phyloP scores from a whole-genome alignment of 2,329 filamentous ascomycete genomes.

The Myriangium duriaei region DNA sequence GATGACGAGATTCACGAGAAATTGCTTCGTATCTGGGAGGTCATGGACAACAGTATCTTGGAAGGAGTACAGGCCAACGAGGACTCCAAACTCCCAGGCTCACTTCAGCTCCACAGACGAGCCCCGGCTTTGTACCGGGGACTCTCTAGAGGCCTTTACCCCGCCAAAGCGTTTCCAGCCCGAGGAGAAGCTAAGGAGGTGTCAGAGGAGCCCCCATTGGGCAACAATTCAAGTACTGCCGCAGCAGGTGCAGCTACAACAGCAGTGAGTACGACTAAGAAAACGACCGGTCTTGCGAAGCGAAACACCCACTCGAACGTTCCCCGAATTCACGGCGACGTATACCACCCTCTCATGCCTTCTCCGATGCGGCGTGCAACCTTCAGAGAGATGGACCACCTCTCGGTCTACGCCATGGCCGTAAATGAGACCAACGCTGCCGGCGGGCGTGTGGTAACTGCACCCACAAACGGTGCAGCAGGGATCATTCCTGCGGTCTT shows the following conservation, averaged over 20 bases:
- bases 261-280: not conserved
- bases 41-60: slow-evolving; percentile 41
- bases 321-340: slow-evolving; percentile 30
- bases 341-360: slow-evolving; percentile 36
- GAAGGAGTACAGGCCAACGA: slow-evolving; percentile 37
- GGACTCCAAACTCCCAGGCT: slow-evolving; percentile 33
- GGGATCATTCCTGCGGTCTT: slow-evolving; percentile 41
- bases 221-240: not conserved
- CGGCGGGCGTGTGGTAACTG: slow-evolving; percentile 39
- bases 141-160: slow-evolving; percentile 36
- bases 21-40: slow-evolving; percentile 38
- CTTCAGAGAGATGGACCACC: slow-evolving; percentile 40
- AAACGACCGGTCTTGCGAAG: not conserved
- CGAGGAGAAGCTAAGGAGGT: slow-evolving; percentile 10
- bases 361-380: slow-evolving; percentile 35
- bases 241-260: not conserved
- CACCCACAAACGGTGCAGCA: slow-evolving; percentile 40
- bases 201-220: not conserved
- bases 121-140: slow-evolving; percentile 35
- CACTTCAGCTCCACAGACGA: slow-evolving; percentile 36
- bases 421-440: slow-evolving; percentile 43
- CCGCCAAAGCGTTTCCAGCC: slow-evolving; percentile 28
- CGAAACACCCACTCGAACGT: not conserved
- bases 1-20: slow-evolving; percentile 39
- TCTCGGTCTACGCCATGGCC: slow-evolving; percentile 40